These are phyloP conservation scores for Pezicula radicicola DNA, from an alignment of 2,329 filamentous ascomycete genomes.

Conservation along the genomic window DNA sequence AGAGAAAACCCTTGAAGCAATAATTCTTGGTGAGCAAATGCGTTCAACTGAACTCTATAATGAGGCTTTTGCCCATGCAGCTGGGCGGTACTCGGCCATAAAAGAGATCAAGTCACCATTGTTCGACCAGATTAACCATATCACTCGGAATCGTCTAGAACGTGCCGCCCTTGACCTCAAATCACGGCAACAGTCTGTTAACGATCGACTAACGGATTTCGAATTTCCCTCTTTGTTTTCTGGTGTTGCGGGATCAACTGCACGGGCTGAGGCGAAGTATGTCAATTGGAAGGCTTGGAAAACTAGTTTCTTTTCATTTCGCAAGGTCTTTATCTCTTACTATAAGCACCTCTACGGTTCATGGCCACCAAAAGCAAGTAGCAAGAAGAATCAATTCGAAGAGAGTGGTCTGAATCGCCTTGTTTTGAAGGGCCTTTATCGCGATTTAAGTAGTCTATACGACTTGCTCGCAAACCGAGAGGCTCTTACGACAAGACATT, in stretches of 20 bases:
- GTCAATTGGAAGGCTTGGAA: constrained; percentile 86
- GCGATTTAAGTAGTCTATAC: constrained; percentile 82
- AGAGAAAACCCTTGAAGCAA: constrained; percentile 84
- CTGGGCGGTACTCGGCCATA: constrained; percentile 79
- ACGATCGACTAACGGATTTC: constrained; percentile 76
- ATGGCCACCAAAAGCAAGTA: constrained; percentile 88
- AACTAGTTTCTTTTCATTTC: constrained; percentile 68
- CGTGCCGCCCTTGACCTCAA: constrained; percentile 78
- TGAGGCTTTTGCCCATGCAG: constrained; percentile 87
- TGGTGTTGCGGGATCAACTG: constrained; percentile 82
- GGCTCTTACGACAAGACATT: constrained; percentile 73
- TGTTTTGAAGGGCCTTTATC: constrained; percentile 78
- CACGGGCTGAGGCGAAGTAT: constrained; percentile 69
- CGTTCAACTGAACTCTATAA: constrained; percentile 79
- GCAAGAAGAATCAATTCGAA: constrained; percentile 86
- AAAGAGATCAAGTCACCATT: constrained; percentile 64
- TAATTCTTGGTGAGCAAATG: constrained; percentile 88
- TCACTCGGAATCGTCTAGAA: constrained; percentile 77
- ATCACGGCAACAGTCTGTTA: constrained; percentile 67
- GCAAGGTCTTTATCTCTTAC: constrained; percentile 57
- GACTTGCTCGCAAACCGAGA: constrained; percentile 82
- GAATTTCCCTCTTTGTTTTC: constrained; percentile 89
- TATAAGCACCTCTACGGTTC: constrained; percentile 67
- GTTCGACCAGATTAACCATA: constrained; percentile 64
- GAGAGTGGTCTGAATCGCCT: constrained; percentile 83